Evolutionary conservation across 306 rosid genomes (phyloP), one percentile per base, ranked within the genome.

Genomic region (Begonia masoniana): DNA sequence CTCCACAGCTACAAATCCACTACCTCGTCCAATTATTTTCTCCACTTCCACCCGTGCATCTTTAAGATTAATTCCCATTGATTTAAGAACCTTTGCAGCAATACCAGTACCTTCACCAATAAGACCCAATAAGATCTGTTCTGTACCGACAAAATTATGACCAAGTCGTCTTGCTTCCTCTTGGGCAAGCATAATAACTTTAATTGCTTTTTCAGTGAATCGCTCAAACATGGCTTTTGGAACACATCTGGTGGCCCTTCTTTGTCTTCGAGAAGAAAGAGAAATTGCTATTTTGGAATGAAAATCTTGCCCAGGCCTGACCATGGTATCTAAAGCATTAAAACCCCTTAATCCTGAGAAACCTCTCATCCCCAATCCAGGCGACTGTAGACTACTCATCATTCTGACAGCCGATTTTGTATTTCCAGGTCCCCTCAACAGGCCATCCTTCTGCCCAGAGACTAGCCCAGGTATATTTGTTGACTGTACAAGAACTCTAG

Each of bases 1-100:
- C 65, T 91, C 99, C 53, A 83, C 99, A 1, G 99, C 94, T 62
- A 91, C 99, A 72, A 91, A 86, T 24, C 96, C 99, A 68, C 99
- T 91, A 26, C 99, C 99, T 68, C 99, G 80, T 77, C 99, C 99
- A 64, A 91, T 91, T 57, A 91, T 91, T 78, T 91, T 91, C 72
- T 91, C 97, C 66, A 91, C 97, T 75, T 91, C 99, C 48, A 91
- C 96, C 7, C 94, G 99, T 12, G 99, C 94, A 64, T 86, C 96
- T 77, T 91, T 91, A 49, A 91, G 94, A 70, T 83, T 91, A 56
- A 91, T 83, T 69, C 99, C 96, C 99, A 86, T 91, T 16, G 99
- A 83, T 63, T 91, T 91, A 13, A 91, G 79, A 66, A 91, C 96
- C 79, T 91, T 91, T 13, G 99, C 99, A 7, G 94, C 99, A 57